Base-by-base conservation (phyloP, 257 asterid species). In the Fraxinus quadrangulata region DNA sequence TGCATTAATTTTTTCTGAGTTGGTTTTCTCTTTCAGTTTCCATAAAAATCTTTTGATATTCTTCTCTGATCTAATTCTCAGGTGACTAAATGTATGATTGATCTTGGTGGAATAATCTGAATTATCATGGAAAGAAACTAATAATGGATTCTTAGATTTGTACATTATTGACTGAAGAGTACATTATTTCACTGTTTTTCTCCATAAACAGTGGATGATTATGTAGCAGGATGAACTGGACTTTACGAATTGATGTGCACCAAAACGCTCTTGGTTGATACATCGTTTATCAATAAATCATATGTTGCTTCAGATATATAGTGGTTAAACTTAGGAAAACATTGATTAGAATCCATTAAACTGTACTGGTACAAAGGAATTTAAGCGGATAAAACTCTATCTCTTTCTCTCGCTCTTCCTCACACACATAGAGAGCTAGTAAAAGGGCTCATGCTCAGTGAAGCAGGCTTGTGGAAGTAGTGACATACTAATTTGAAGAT, bases 401-500 rank as follows among this genome's bases (percentile, higher is more conserved):
- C 67, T 59, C 54, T 70, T 73, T 67, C 56, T 69, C 79, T 73
- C 67, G 61, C 83, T 72, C 28, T 74, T 30, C 26, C 54, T 39
- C 54, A 21, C 67, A 21, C 28, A 59, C 28, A 51, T 76, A 67
- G 6, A 42, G 56, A 61, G 67, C 51, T 47, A 59, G 74, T 45
- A 51, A 30, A 51, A 73, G n/a, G 40, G 47, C 33, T 78, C 77
- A 68, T 67, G 69, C 75, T 86, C 77, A 90, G 75, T 83, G 85
- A 75, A 91, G 88, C 82, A 85, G 81, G 84, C 83, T 86, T 61
- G 84, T 33, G 59, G 85, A 81, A 75, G 85, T 77, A 61, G 79
- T 77, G 33, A 82, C 79, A 65, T 86, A 83, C 33, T 86, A 88
- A 77, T 81, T 83, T 2, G 94, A 90, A 12, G 90, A 86, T 66